phyloP scores from a whole-genome alignment of 2,329 filamentous ascomycete genomes.

The Aspergillus awamori region DNA sequence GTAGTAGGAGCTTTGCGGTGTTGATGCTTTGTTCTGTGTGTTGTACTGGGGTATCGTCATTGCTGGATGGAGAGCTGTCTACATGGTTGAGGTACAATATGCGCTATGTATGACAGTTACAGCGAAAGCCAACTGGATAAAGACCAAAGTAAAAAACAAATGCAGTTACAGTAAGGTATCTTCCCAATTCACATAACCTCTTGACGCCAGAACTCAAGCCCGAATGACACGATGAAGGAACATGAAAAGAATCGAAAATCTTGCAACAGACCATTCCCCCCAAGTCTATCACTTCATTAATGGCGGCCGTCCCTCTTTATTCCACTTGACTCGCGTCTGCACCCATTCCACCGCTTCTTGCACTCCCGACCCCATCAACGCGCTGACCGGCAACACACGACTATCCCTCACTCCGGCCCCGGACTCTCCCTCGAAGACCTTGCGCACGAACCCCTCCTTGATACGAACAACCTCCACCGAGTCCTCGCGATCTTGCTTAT shows the following conservation, averaged over 20 bases:
- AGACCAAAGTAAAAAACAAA: background rate
- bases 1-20: background rate
- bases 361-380: conserved; percentile 79
- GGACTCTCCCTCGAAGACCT: conserved; percentile 93
- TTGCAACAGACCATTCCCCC: background rate
- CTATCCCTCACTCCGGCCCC: conserved; percentile 84
- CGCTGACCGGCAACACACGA: conserved; percentile 85
- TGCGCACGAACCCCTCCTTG: conserved; percentile 93
- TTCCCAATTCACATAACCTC: background rate
- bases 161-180: background rate
- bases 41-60: background rate
- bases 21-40: background rate
- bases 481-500: conserved; percentile 97
- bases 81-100: background rate
- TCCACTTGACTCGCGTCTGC: conserved; percentile 89
- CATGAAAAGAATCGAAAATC: background rate
- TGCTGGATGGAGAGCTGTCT: background rate
- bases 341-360: conserved; percentile 97
- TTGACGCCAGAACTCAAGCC: conserved; percentile 1
- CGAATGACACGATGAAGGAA: background rate
- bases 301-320: conserved; percentile 88
- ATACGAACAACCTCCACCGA: conserved; percentile 97
- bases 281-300: conserved; percentile 74
- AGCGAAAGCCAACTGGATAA: background rate
- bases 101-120: no score